These are phyloP conservation scores for Cardamine resedifolia DNA, from an alignment of 345 rosid species.

Conservation along the genomic window DNA sequence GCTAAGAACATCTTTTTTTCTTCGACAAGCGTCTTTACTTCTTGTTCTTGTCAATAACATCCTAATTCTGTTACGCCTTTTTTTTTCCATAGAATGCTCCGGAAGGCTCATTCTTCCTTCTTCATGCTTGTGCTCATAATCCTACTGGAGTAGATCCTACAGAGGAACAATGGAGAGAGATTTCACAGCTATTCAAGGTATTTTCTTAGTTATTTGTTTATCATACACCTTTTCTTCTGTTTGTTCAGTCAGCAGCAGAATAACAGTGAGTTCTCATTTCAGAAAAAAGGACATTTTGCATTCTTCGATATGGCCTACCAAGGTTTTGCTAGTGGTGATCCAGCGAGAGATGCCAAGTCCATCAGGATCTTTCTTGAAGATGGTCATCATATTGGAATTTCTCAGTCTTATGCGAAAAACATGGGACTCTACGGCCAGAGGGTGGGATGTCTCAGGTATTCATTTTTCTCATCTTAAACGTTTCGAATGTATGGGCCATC, in stretches of 20 bases:
- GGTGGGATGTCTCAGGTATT: constrained; percentile 94
- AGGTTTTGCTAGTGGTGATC: constrained; percentile 98
- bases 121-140: constrained; percentile 92
- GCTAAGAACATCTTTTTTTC: constrained; percentile 21
- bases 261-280: constrained; percentile 31
- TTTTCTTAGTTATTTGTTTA: background rate
- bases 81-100: constrained; percentile 74
- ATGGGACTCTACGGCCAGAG: constrained; percentile 99
- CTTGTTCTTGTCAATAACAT: background rate
- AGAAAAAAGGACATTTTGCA: constrained; percentile 83
- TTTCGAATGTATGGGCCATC: background rate
- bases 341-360: constrained; percentile 89
- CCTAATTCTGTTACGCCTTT: constrained; percentile 1
- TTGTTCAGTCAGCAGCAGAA: background rate
- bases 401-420: constrained; percentile 96
- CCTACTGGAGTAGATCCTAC: constrained; percentile 98
- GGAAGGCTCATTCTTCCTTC: constrained; percentile 85
- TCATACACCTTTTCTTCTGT: background rate
- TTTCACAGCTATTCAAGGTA: constrained; percentile 84
- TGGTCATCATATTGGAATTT: constrained; percentile 84
- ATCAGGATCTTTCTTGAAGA: constrained; percentile 93
- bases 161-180: constrained; percentile 94
- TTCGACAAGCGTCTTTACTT: background rate
- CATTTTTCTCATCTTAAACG: background rate
- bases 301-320: constrained; percentile 99